phyloP scores from a whole-genome alignment of 148 eudicot species.

The Rhododendron griersonianum region DNA sequence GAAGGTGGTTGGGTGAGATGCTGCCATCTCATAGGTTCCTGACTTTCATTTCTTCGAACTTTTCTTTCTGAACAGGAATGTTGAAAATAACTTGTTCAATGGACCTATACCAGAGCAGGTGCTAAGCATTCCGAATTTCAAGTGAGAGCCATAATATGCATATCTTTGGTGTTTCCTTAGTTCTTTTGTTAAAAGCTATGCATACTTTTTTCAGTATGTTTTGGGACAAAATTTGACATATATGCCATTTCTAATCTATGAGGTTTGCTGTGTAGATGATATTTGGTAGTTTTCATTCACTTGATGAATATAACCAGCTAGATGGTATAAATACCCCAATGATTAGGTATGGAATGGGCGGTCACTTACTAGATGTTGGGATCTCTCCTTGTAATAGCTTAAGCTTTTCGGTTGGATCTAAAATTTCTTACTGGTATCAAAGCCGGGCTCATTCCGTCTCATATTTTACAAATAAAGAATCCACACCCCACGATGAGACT shows the following conservation, averaged over 20 bases:
- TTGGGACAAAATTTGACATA: not conserved
- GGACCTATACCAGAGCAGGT: conserved; percentile 83
- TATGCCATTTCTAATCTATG: not conserved
- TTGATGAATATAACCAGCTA: not conserved
- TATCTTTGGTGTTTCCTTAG: not conserved
- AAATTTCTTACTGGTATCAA: not conserved
- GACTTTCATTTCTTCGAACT: not conserved
- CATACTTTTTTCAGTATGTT: not conserved
- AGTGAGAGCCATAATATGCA: conserved; percentile 36
- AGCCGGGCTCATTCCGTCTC: not conserved
- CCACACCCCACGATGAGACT: not conserved
- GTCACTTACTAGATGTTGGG: not conserved
- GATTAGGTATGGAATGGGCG: not conserved
- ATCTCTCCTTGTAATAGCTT: not conserved
- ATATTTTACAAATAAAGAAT: not conserved
- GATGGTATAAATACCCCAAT: not conserved
- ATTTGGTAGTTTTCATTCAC: not conserved
- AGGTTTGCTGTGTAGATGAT: not conserved
- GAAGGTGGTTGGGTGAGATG: not conserved
- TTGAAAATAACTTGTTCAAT: conserved; percentile 65
- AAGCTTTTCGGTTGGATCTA: not conserved
- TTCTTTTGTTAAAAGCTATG: conserved; percentile 1
- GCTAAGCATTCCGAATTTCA: conserved; percentile 62
- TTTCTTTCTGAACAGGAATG: conserved; percentile 45
- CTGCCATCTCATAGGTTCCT: not conserved